Base-by-base conservation (phyloP, 2,329 filamentous ascomycete species). In the Phialophora chinensis region DNA sequence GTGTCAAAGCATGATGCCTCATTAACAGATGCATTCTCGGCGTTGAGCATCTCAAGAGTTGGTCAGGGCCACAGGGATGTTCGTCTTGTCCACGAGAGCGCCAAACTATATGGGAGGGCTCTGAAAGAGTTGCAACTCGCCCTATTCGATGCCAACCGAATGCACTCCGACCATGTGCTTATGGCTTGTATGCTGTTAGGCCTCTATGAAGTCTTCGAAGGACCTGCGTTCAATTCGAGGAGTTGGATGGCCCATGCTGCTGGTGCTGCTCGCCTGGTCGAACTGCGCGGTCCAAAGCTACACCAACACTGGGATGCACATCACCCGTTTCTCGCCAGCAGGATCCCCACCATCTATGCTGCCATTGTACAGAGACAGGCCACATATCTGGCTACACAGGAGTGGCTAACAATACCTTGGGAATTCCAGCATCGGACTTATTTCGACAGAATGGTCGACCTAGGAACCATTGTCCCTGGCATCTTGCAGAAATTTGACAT, bases 351-450 rank as follows among this genome's bases (percentile, higher is more conserved):
- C 17, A 35, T 72, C 31, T 71, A 69, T 29, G 69, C 68, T 33
- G 62, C 70, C 11, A 72, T 71, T 44, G 27, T 72, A 29, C 68
- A 65, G 56, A 67, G 77, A 33, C 76, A 73, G 57, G 66, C 71
- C 2, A 75, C 74, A 4, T 69, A 76, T 20, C 57, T 79, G 20
- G 74, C 76, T 17, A 70, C 72, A 2, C 64, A 71, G 14, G 71
- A 72, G 23, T 80, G 77, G 78, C 77, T 76, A 50, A 78, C 72
- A 0, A 56, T 77, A 3, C 78, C 78, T 1, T 79, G 77, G 78
- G 70, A 55, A 29, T 72, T 68, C 17, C 69, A 72, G 44, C 69
- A 69, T 23, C 77, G 78, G 63, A 75, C 74, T 1, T 72, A 75
- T 27, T 75, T 76, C 35, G 78, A 79, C 61, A 65, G 64, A 3